phyloP scores from a whole-genome alignment of 306 rosid species.

The Pterocarpus santalinus region DNA sequence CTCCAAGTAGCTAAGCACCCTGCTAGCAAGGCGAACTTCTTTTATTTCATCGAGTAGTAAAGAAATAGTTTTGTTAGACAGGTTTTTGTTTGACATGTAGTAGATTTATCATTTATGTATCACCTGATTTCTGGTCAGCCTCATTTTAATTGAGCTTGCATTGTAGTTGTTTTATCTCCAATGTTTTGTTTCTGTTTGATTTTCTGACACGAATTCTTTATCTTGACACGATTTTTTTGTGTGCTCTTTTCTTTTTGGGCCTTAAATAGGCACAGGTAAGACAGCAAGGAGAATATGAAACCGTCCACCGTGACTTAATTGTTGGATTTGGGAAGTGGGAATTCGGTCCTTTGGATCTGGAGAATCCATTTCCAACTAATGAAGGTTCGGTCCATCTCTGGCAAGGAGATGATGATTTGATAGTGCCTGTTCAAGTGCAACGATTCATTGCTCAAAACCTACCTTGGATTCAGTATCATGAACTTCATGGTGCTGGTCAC shows the following conservation, averaged over 20 bases:
- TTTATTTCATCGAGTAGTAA: not conserved
- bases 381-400: conserved; percentile 74
- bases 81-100: not conserved
- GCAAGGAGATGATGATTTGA: conserved; percentile 76
- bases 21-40: too few relatives aligned
- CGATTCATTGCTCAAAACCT: conserved; percentile 65
- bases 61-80: too few relatives aligned
- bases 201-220: not conserved
- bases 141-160: not conserved
- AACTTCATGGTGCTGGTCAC: conserved; percentile 74
- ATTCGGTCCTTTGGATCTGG: conserved; percentile 72
- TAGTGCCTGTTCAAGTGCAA: conserved; percentile 65
- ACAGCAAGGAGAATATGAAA: conserved; percentile 70
- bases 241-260: not conserved
- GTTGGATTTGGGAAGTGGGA: conserved; percentile 79
- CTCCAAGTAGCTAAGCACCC: not conserved
- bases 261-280: conserved; percentile 56
- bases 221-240: too few relatives aligned
- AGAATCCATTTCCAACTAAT: conserved; percentile 66
- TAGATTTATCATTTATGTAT: not conserved
- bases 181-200: not conserved
- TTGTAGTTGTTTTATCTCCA: not conserved
- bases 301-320: conserved; percentile 59
- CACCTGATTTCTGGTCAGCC: not conserved
- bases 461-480: conserved; percentile 79